These are phyloP conservation scores for Sphaerulina populicola DNA, from an alignment of 2,329 filamentous ascomycete genomes.

Conservation along the genomic window DNA sequence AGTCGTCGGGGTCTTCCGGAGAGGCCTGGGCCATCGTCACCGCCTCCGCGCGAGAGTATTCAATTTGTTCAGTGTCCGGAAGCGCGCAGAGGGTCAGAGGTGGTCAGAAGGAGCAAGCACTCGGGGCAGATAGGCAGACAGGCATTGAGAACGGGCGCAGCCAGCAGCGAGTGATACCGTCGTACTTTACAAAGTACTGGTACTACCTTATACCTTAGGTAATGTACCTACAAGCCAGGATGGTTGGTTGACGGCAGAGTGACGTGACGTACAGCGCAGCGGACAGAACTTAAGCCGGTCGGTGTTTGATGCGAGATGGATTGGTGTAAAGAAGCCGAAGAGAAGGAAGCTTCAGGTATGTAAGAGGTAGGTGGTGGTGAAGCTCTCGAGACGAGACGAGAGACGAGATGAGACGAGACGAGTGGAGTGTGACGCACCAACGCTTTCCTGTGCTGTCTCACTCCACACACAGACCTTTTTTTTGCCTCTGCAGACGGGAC, in stretches of 20 bases:
- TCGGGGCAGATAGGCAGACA: background rate
- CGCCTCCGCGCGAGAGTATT: background rate
- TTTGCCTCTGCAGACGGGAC: too few relatives aligned
- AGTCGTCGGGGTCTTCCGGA: conserved; percentile 30
- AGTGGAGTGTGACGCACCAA: background rate
- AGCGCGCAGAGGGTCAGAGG: background rate
- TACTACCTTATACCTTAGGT: too few relatives aligned
- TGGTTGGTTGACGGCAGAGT: background rate
- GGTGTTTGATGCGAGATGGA: conserved; percentile 1
- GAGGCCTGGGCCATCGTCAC: conserved; percentile 28
- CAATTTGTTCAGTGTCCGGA: background rate
- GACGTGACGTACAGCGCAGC: conserved; percentile 2
- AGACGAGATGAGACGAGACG: background rate
- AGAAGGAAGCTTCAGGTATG: too few relatives aligned
- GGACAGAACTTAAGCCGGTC: conserved; percentile 1
- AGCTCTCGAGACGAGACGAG: background rate
- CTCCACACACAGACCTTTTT: too few relatives aligned
- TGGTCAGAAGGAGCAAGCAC: background rate
- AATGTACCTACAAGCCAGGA: too few relatives aligned
- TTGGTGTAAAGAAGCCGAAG: too few relatives aligned
- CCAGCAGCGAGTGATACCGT: background rate
- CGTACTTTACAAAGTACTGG: too few relatives aligned
- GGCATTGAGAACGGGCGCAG: background rate
- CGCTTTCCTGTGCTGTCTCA: too few relatives aligned
- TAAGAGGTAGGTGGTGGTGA: too few relatives aligned